Percentiles rank a stretch among this genome's conserved stretches.
These are phyloP conservation scores for Hanseniaspora clermontiae DNA, from an alignment of 805 yeast species.

Conservation along the genomic window DNA sequence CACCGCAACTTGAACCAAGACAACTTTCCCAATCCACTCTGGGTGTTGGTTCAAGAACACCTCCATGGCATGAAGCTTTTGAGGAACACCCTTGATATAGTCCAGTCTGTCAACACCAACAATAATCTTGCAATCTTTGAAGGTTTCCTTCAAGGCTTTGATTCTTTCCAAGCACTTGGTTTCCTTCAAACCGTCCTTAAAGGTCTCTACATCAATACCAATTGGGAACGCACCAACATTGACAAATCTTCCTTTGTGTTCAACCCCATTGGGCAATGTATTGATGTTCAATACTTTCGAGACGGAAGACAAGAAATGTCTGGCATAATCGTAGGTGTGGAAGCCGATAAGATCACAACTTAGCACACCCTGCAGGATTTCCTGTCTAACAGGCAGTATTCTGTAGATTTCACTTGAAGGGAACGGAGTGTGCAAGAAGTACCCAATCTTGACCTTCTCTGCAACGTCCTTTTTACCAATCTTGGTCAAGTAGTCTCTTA, in stretches of 20 bases:
- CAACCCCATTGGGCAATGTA: slow-evolving; percentile 84
- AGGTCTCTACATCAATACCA: slow-evolving; percentile 91
- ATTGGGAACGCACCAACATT: slow-evolving; percentile 96
- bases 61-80: slow-evolving; percentile 90
- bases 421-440: slow-evolving; percentile 94
- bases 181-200: slow-evolving; percentile 61
- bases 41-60: slow-evolving; percentile 86
- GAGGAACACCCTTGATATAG: slow-evolving; percentile 96
- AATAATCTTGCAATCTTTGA: slow-evolving; percentile 65
- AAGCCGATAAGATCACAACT: slow-evolving; percentile 92
- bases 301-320: slow-evolving; percentile 87
- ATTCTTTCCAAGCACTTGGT: slow-evolving; percentile 55
- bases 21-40: slow-evolving; percentile 96
- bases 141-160: slow-evolving; percentile 48
- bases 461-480: slow-evolving; percentile 20
- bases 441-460: slow-evolving; percentile 65
- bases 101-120: slow-evolving; percentile 96
- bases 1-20: slow-evolving; percentile 90
- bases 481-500: slow-evolving; percentile 44
- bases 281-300: slow-evolving; percentile 68
- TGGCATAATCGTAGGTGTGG: slow-evolving; percentile 97
- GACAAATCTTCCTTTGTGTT: slow-evolving; percentile 61
- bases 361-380: slow-evolving; percentile 79
- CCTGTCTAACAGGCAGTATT: slow-evolving; percentile 87
- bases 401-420: slow-evolving; percentile 95